These are phyloP conservation scores for Penicillium sumatraense DNA, from an alignment of 2,329 filamentous ascomycete species.

Conservation along the genomic window DNA sequence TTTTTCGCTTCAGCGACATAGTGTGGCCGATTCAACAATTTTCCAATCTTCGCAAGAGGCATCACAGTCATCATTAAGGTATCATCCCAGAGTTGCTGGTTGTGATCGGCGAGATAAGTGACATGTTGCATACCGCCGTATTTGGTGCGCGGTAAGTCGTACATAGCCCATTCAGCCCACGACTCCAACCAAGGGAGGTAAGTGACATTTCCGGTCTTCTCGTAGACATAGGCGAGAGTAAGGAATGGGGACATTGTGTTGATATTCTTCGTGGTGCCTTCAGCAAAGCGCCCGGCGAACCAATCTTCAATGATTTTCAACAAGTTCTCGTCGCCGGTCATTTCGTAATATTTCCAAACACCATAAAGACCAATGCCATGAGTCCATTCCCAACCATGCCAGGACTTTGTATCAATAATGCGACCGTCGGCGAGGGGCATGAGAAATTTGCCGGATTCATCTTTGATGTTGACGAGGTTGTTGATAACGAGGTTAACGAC, in stretches of 20 bases:
- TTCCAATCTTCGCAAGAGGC: constrained; percentile 78
- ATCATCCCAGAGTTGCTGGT: constrained; percentile 81
- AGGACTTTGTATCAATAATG: constrained; percentile 82
- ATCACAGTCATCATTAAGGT: constrained; percentile 88
- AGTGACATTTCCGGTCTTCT: constrained; percentile 69
- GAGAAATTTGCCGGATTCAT: constrained; percentile 74
- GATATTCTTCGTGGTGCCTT: constrained; percentile 81
- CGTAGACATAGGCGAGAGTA: constrained; percentile 77
- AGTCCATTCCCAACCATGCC: constrained; percentile 77
- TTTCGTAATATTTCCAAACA: constrained; percentile 78
- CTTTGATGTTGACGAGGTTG: constrained; percentile 77
- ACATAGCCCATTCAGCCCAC: constrained; percentile 83
- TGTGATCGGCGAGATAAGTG: constrained; percentile 72
- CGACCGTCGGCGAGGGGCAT: constrained; percentile 72
- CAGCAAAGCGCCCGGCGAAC: constrained; percentile 71
- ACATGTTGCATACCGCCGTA: constrained; percentile 76
- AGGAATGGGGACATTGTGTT: constrained; percentile 82
- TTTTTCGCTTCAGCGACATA: constrained; percentile 79
- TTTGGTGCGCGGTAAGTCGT: constrained; percentile 72
- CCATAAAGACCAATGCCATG: constrained; percentile 81
- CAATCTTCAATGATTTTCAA: constrained; percentile 72
- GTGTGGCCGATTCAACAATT: constrained; percentile 69
- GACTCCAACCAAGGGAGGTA: constrained; percentile 78
- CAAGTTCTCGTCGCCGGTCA: constrained; percentile 66
- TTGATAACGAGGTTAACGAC: constrained; percentile 70